phyloP scores from a whole-genome alignment of 2,329 filamentous ascomycete species.

The Cytospora mali region DNA sequence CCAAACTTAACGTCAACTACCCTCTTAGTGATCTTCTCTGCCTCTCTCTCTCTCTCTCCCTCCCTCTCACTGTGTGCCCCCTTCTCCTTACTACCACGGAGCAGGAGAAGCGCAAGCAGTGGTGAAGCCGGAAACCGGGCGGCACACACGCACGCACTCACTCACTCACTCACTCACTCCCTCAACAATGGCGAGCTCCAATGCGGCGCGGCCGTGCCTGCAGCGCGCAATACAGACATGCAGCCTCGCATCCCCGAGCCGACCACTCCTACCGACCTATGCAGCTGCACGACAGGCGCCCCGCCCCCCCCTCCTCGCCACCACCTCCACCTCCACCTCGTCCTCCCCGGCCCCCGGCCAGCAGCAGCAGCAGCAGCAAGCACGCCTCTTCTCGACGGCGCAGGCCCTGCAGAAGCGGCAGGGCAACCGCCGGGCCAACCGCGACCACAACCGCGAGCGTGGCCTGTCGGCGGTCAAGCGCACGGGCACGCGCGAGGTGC shows the following conservation, averaged over 20 bases:
- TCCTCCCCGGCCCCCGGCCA: no score
- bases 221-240: constrained; percentile 21
- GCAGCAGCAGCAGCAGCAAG: constrained; percentile 24
- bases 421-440: constrained; percentile 32
- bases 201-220: constrained; percentile 22
- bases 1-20: neutral
- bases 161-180: no score
- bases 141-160: no score
- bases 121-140: neutral
- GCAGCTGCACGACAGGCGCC: constrained; percentile 1
- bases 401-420: constrained; percentile 35
- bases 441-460: constrained; percentile 78
- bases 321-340: no score
- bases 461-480: constrained; percentile 81
- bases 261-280: constrained; percentile 7
- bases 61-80: neutral
- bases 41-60: neutral
- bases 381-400: constrained; percentile 39
- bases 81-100: neutral
- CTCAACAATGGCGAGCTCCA: constrained; percentile 22
- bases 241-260: constrained; percentile 14
- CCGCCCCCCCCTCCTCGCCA: no score
- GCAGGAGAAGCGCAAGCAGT: neutral
- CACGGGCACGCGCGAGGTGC: constrained; percentile 72
- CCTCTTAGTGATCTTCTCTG: neutral